Evolutionary conservation across 2,329 filamentous ascomycete species (phyloP).

Genomic region (Colletotrichum sp.): DNA sequence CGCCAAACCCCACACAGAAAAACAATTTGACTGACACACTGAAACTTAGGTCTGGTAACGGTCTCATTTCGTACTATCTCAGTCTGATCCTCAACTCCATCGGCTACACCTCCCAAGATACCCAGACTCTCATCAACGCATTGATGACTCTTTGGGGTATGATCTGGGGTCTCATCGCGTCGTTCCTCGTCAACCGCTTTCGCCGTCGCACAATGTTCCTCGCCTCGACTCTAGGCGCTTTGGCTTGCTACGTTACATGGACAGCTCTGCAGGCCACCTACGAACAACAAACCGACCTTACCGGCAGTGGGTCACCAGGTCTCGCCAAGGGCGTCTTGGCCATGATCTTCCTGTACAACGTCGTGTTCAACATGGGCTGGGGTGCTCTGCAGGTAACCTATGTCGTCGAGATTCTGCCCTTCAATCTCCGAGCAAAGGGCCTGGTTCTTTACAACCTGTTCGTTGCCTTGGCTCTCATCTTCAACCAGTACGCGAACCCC

Average conservation of each 20-base stretch:
- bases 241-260: conserved; percentile 21
- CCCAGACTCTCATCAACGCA: conserved; percentile 36
- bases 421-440: conserved; percentile 35
- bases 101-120: conserved; percentile 27
- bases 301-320: neutral
- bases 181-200: conserved; percentile 33
- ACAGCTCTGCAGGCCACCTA: conserved; percentile 21
- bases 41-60: conserved; percentile 34
- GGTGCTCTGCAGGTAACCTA: conserved; percentile 47
- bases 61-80: conserved; percentile 43
- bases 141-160: conserved; percentile 23
- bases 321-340: conserved; percentile 30
- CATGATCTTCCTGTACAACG: conserved; percentile 38
- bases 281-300: conserved; percentile 24
- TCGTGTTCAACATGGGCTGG: conserved; percentile 40
- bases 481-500: conserved; percentile 16
- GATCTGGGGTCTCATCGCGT: conserved; percentile 26
- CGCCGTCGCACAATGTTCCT: conserved; percentile 20
- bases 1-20: neutral
- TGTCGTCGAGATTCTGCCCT: conserved; percentile 49
- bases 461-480: conserved; percentile 21
- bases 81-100: conserved; percentile 38
- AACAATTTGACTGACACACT: conserved; percentile 24
- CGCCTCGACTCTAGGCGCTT: conserved; percentile 38
- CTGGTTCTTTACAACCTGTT: conserved; percentile 31